Percentiles rank a stretch among this genome's conserved stretches.
phyloP scores from a whole-genome alignment of 495 filamentous ascomycete genomes.

The Lophiostoma macrostomum region DNA sequence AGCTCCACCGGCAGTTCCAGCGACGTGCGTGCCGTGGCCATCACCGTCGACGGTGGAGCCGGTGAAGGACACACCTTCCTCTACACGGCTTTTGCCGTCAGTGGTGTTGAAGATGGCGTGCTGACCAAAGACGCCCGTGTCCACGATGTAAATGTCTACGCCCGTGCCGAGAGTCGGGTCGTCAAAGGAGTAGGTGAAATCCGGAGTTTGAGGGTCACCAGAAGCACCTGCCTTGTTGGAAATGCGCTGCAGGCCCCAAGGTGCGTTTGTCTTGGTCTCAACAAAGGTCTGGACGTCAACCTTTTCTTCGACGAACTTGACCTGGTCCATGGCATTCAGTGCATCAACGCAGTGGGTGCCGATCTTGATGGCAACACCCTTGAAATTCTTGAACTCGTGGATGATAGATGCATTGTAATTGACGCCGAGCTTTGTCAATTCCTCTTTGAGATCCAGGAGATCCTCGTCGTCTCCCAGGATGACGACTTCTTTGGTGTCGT shows the following conservation, averaged over 20 bases:
- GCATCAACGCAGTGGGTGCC: conserved; percentile 39
- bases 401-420: conserved; percentile 35
- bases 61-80: conserved; percentile 40
- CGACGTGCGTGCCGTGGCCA: conserved; percentile 49
- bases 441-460: too few relatives aligned
- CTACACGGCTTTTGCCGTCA: conserved; percentile 42
- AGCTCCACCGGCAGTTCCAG: conserved; percentile 41
- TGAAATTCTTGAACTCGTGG: conserved; percentile 49
- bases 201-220: conserved; percentile 26
- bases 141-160: conserved; percentile 53
- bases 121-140: conserved; percentile 48
- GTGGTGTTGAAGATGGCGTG: conserved; percentile 43
- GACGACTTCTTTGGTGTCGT: too few relatives aligned
- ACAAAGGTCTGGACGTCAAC: conserved; percentile 18
- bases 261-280: conserved; percentile 32
- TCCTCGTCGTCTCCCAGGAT: too few relatives aligned
- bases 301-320: conserved; percentile 42
- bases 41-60: conserved; percentile 39
- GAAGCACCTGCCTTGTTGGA: conserved; percentile 38
- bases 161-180: conserved; percentile 40
- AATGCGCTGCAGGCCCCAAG: conserved; percentile 53
- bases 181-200: conserved; percentile 47
- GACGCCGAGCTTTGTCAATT: too few relatives aligned
- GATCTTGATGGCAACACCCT: conserved; percentile 45
- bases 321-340: conserved; percentile 41